Conservation (phyloP, 257 asterid species). For the Solanum appendiculatum region DNA sequence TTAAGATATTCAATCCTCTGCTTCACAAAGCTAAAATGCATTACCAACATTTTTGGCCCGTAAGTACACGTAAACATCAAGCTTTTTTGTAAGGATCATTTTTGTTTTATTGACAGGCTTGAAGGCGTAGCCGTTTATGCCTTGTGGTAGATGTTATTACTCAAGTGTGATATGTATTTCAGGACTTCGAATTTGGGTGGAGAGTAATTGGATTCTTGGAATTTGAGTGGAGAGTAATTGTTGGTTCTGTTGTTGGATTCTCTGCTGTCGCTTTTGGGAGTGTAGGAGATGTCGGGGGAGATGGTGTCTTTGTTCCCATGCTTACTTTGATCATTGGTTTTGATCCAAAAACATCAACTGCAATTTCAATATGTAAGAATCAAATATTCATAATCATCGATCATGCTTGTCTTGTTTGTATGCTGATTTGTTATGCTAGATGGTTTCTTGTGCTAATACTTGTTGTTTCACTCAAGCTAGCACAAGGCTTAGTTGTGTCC, state of each 20-base stretch:
- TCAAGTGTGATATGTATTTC: neutral
- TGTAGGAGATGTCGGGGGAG: slow-evolving; percentile 54
- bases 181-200: slow-evolving; percentile 56
- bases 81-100: neutral
- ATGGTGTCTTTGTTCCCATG: slow-evolving; percentile 55
- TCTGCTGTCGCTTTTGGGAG: slow-evolving; percentile 56
- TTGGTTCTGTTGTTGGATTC: slow-evolving; percentile 42
- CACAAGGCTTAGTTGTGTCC: no score
- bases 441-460: neutral
- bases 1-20: slow-evolving; percentile 15
- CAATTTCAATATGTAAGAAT: slow-evolving; percentile 41
- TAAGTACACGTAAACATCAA: slow-evolving; percentile 8
- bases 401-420: no score
- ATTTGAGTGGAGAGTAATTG: no score
- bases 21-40: slow-evolving; percentile 7
- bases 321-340: slow-evolving; percentile 42
- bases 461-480: neutral
- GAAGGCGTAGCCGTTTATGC: neutral
- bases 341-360: slow-evolving; percentile 46
- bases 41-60: slow-evolving; percentile 42
- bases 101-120: neutral
- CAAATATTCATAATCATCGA: no score
- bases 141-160: neutral
- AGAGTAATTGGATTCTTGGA: no score
- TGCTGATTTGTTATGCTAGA: no score